Evolutionary conservation across 2,329 filamentous ascomycete genomes (phyloP).

Genomic region (Bipolaris cookei): DNA sequence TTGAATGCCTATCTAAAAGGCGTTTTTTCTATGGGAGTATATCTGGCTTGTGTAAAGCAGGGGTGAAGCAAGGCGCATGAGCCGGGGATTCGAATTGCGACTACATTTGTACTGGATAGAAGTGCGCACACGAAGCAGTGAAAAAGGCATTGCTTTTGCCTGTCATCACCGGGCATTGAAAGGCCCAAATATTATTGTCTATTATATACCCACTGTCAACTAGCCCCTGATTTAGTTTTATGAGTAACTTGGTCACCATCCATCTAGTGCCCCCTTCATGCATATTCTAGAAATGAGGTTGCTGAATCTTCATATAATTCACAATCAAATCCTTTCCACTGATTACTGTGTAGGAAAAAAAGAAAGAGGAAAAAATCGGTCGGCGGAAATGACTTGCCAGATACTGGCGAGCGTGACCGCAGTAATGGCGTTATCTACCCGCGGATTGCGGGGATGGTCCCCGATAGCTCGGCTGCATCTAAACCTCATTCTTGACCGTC

Average conservation of each 20-base stretch:
- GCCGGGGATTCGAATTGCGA: slow-evolving; percentile 1
- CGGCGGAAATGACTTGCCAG: background rate
- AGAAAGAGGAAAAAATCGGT: background rate
- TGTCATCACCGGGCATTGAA: slow-evolving; percentile 1
- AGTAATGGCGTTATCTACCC: slow-evolving; percentile 17
- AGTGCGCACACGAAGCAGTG: background rate
- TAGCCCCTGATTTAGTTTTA: background rate
- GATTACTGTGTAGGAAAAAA: background rate
- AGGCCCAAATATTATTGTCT: slow-evolving; percentile 4
- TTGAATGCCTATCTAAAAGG: slow-evolving; percentile 30
- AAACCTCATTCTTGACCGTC: slow-evolving; percentile 12
- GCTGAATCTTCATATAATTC: background rate
- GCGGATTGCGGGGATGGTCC: slow-evolving; percentile 17
- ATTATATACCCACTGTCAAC: background rate
- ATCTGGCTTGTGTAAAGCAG: slow-evolving; percentile 23
- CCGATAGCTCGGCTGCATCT: slow-evolving; percentile 19
- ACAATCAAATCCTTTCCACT: background rate
- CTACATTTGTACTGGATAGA: slow-evolving; percentile 9
- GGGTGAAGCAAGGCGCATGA: slow-evolving; percentile 8
- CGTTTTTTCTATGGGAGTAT: slow-evolving; percentile 16
- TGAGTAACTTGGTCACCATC: background rate
- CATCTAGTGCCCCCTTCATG: background rate
- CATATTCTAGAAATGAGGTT: background rate
- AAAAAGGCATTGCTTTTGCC: slow-evolving; percentile 8
- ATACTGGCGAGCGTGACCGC: slow-evolving; percentile 6